Percentiles rank a stretch among this genome's conserved stretches.
phyloP scores from a whole-genome alignment of 306 rosid genomes.

The Prosopis cineraria region DNA sequence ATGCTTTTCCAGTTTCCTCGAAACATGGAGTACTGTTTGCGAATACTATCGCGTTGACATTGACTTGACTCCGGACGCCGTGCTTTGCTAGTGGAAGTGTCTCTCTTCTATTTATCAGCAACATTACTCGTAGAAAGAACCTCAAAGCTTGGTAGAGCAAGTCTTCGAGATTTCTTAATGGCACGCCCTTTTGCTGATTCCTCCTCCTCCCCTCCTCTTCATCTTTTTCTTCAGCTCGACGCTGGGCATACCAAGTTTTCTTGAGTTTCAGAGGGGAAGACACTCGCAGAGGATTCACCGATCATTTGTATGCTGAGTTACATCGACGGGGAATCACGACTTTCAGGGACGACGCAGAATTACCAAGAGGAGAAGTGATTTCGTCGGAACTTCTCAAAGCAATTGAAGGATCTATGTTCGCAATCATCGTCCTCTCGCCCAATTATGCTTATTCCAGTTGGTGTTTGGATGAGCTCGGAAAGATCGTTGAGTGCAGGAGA shows the following conservation, averaged over 20 bases:
- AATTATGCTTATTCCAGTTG: background rate
- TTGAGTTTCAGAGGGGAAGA: constrained; percentile 4
- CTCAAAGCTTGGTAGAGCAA: background rate
- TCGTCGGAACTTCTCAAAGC: background rate
- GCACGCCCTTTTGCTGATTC: background rate
- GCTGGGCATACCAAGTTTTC: background rate
- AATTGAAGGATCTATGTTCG: background rate
- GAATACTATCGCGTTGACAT: too few relatives aligned
- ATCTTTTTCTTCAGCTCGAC: background rate
- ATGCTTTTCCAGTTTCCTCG: too few relatives aligned
- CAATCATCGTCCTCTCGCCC: background rate
- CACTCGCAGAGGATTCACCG: background rate
- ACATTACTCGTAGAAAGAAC: background rate
- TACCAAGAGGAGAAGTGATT: background rate
- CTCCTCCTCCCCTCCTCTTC: background rate
- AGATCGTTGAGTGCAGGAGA: background rate
- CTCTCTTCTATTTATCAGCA: background rate
- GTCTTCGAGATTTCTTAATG: background rate
- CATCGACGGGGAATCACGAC: background rate
- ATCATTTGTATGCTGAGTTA: background rate
- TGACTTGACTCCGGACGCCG: too few relatives aligned
- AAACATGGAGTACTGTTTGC: too few relatives aligned
- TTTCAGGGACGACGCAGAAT: background rate
- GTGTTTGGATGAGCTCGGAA: constrained; percentile 1
- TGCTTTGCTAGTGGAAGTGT: too few relatives aligned